Evolutionary conservation across 768 basidiomycete genomes (phyloP), one percentile per base, ranked within the genome.

Genomic region (Lactarius psammicola): DNA sequence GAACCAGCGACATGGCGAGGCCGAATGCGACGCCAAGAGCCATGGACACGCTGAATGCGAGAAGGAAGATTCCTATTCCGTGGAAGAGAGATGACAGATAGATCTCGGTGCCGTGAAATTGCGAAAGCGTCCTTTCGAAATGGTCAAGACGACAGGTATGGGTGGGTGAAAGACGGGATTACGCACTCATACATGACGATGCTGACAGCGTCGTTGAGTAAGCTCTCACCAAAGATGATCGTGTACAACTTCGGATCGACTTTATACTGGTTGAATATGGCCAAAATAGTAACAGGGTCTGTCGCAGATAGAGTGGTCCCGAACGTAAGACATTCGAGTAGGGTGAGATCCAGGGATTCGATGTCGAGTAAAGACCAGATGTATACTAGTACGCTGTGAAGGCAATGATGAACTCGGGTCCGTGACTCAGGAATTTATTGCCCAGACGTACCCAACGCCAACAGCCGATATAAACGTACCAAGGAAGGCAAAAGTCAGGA

Each of bases 171-270:
- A 55, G 42, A 54, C 56, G 20, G n/a, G 9, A 33, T 1, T 65
- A 90, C 95, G 82, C 75, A 98, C 95, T 99, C 97, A 77, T 98
- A 99, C 92, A 99, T 95, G 76, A 99, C 97, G 80, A 99, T 99
- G 83, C 93, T 94, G 73, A 99, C 97, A 23, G 97, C 97, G 81
- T 99, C 97, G 78, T 99, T 99, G 66, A 99, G 78, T 64, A 99
- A 82, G 77, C 89, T 92, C 77, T 99, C 97, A 30, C 97, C 97
- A 73, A 99, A 99, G 69, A 99, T 99, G 76, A 99, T 85, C 54
- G 88, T 91, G 78, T 98, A 99, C 10, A 99, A 33, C 20, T 53
- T 34, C 36, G n/a, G 61, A 77, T 99, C 97, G 71, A 99, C 97
- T 75, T 98, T 98, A 80, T 96, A 92, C 71, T 97, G 93, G 71